These are phyloP conservation scores for Hyaloraphidium curvatum DNA, from an alignment of 192 early-diverging fungal species.

Conservation along the genomic window DNA sequence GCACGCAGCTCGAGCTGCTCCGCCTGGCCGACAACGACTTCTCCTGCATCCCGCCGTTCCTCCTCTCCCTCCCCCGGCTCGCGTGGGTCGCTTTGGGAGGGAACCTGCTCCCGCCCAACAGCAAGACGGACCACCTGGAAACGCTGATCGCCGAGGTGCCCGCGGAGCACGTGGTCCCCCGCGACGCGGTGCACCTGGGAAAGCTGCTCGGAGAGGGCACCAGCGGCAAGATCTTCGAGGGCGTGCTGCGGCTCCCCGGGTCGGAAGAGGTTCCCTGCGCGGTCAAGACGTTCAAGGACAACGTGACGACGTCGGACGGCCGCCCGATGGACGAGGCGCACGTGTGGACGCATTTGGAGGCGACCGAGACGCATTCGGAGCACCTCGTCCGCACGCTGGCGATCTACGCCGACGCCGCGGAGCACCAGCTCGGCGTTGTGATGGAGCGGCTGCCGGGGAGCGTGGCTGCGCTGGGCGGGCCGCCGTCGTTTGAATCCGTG, in stretches of 20 bases:
- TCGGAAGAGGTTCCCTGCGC: too few species aligned
- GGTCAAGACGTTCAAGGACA: constrained; percentile 11
- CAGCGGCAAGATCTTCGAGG: constrained; percentile 9
- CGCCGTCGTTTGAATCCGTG: constrained; percentile 6
- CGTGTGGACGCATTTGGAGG: too few species aligned
- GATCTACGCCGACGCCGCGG: not conserved
- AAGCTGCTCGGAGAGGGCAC: constrained; percentile 9
- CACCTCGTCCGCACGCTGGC: too few species aligned
- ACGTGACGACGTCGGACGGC: constrained; percentile 10
- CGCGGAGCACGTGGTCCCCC: too few species aligned
- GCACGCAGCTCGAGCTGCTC: constrained; percentile 4
- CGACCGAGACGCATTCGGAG: too few species aligned
- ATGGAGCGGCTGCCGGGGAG: constrained; percentile 4
- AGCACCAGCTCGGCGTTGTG: constrained; percentile 5
- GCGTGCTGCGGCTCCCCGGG: not conserved
- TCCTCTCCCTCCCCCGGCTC: constrained; percentile 6
- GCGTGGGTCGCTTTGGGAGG: constrained; percentile 12
- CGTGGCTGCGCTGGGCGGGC: constrained; percentile 4
- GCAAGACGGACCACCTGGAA: too few species aligned
- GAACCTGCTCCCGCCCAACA: too few species aligned
- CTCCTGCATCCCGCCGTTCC: not conserved
- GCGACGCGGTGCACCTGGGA: not conserved
- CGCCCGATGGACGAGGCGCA: constrained; percentile 7
- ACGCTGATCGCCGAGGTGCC: too few species aligned
- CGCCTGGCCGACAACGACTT: constrained; percentile 12